phyloP scores from a whole-genome alignment of 2,329 filamentous ascomycete genomes.

The Alternaria sp. region DNA sequence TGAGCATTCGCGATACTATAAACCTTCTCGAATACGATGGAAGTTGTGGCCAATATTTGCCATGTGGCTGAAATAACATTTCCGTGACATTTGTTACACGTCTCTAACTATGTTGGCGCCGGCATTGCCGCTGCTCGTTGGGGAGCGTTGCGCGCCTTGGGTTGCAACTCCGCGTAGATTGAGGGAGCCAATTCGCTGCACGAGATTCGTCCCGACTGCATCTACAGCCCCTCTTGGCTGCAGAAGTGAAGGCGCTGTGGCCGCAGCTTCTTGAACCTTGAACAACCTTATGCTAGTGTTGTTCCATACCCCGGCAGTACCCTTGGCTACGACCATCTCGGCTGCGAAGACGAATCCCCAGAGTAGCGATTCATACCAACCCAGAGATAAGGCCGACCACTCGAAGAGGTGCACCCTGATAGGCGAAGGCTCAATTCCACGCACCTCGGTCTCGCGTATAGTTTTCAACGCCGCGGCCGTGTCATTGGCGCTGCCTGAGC shows the following conservation, averaged over 20 bases:
- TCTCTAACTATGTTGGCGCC: constrained; percentile 41
- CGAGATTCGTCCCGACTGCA: constrained; percentile 88
- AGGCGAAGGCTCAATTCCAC: constrained; percentile 75
- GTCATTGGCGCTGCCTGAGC: constrained; percentile 49
- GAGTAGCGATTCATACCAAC: constrained; percentile 93
- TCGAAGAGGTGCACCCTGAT: constrained; percentile 88
- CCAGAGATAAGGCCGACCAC: constrained; percentile 87
- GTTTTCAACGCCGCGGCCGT: constrained; percentile 53
- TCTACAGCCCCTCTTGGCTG: constrained; percentile 91
- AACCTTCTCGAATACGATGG: constrained; percentile 8
- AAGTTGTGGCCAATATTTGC: constrained; percentile 16
- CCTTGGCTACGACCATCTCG: constrained; percentile 86
- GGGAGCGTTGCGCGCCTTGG: constrained; percentile 26
- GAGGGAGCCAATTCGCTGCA: constrained; percentile 82
- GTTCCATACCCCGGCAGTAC: constrained; percentile 93
- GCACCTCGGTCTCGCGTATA: constrained; percentile 67
- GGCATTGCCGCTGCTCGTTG: constrained; percentile 24
- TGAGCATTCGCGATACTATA: constrained; percentile 11
- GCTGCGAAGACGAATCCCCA: constrained; percentile 93
- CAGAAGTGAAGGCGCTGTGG: constrained; percentile 79
- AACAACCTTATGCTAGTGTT: constrained; percentile 88
- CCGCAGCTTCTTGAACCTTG: constrained; percentile 82
- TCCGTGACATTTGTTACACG: constrained; percentile 31
- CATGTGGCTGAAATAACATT: constrained; percentile 6
- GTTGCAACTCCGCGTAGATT: constrained; percentile 63